Evolutionary conservation across 805 yeast genomes (phyloP).

Genomic region (Naumovozyma baii): DNA sequence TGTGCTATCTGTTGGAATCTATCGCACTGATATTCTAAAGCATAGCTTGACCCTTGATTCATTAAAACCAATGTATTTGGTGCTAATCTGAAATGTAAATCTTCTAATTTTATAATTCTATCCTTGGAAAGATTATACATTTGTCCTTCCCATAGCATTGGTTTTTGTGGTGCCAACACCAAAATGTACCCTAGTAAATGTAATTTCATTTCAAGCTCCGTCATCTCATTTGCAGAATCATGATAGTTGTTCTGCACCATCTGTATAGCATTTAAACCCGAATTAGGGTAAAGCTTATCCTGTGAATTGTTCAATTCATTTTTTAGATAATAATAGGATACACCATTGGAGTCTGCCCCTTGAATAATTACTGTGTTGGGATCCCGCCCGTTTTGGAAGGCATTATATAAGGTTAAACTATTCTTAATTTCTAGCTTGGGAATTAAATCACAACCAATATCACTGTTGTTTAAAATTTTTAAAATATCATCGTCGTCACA

Average conservation of each 20-base stretch:
- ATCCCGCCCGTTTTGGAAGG: conserved; percentile 16
- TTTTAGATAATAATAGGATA: conserved; percentile 17
- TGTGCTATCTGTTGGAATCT: conserved; percentile 49
- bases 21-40: conserved; percentile 46
- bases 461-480: conserved; percentile 37
- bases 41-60: conserved; percentile 51
- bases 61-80: conserved; percentile 17
- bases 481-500: conserved; percentile 35
- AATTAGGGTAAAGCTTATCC: background rate
- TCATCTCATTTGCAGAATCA: conserved; percentile 24
- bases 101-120: conserved; percentile 8
- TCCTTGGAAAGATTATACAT: conserved; percentile 43
- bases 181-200: conserved; percentile 50
- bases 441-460: conserved; percentile 42
- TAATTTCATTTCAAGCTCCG: conserved; percentile 21
- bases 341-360: conserved; percentile 22
- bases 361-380: conserved; percentile 24
- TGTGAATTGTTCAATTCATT: conserved; percentile 4
- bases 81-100: conserved; percentile 14
- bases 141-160: conserved; percentile 85
- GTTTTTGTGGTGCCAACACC: conserved; percentile 69
- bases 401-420: conserved; percentile 23
- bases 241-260: conserved; percentile 17
- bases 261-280: background rate
- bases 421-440: conserved; percentile 26